Evolutionary conservation across 2,329 filamentous ascomycete genomes (phyloP), one percentile per base, ranked within the genome.

Genomic region (Plenodomus biglobosus): DNA sequence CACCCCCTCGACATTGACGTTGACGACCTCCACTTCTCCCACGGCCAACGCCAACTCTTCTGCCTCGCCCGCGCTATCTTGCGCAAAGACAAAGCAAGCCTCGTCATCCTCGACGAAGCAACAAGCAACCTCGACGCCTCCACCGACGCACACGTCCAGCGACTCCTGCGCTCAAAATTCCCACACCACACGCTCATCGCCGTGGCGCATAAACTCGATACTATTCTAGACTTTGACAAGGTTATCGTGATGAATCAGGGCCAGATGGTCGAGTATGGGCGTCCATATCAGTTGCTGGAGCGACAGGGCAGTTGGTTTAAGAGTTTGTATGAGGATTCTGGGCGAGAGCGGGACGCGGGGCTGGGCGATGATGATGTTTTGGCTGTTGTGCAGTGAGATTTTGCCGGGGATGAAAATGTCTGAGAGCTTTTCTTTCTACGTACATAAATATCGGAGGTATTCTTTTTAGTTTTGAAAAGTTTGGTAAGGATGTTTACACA

Each of bases 41-140:
- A 66, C 18, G 85, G 85, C 0, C 84, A 87, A 64, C 78, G 78
- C 38, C 85, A 87, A 58, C 74, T 87, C 0, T 85, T 88, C 56
- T 83, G 79, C 53, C 75, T 88, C 1, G 84, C 80, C 0, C 70
- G 84, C 0, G 84, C 82, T 0, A 74, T 86, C 16, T 65, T 87
- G 7, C 52, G 61, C 18, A 51, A 42, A n/a, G 58, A 64, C 32
- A 61, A 55, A 22, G 54, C 63, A 0, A 61, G 52, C 4, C 43
- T 71, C 2, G 42, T 71, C 7, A 57, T 71, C 10, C 49, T 71
- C 11, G 68, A 71, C 35, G 68, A 71, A 42, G 66, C 68, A 16
- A 70, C 66, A 2, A 65, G 61, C 55, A 66, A 64, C 47, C 77
- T 85, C 35, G 84, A 86, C 58, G 70, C 73, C 11, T 76, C 76